Evolutionary conservation across 2,329 filamentous ascomycete species (phyloP).

Genomic region (Thielaviopsis ethacetica): DNA sequence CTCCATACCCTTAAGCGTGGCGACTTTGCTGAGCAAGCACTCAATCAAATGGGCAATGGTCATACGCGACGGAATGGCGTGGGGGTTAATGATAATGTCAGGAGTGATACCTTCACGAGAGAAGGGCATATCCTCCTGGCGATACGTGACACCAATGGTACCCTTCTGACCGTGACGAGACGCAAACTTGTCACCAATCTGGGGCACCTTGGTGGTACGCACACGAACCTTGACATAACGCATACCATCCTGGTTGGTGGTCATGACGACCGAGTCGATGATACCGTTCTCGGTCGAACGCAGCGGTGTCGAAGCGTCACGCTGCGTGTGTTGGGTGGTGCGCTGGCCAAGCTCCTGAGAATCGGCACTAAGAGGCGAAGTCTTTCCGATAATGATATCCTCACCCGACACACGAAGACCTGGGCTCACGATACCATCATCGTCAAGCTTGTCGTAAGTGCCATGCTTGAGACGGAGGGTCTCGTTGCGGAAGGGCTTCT

Average conservation of each 20-base stretch:
- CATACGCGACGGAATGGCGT: slow-evolving; percentile 99
- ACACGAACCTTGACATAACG: slow-evolving; percentile 97
- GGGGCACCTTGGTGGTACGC: slow-evolving; percentile 90
- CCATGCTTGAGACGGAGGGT: slow-evolving; percentile 87
- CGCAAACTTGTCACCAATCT: slow-evolving; percentile 98
- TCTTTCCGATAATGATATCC: slow-evolving; percentile 98
- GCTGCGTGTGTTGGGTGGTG: slow-evolving; percentile 77
- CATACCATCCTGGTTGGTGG: slow-evolving; percentile 84
- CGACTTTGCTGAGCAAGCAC: slow-evolving; percentile 92
- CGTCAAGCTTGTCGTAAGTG: slow-evolving; percentile 93
- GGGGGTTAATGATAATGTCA: slow-evolving; percentile 96
- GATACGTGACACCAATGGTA: slow-evolving; percentile 96
- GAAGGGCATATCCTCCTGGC: slow-evolving; percentile 98
- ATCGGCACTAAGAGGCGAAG: slow-evolving; percentile 82
- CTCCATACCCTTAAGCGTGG: slow-evolving; percentile 82
- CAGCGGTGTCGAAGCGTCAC: slow-evolving; percentile 88
- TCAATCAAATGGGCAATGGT: slow-evolving; percentile 99
- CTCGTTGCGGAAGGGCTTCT: slow-evolving; percentile 79
- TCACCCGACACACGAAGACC: slow-evolving; percentile 92
- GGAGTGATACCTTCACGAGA: slow-evolving; percentile 79
- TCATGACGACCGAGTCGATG: slow-evolving; percentile 81
- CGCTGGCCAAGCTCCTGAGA: slow-evolving; percentile 86
- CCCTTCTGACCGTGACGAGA: slow-evolving; percentile 98
- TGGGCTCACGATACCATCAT: slow-evolving; percentile 86
- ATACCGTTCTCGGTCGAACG: slow-evolving; percentile 95